Evolutionary conservation across 225 moss, liverwort and hornwort species (phyloP).

Genomic region (Sphagnum tenellum): DNA sequence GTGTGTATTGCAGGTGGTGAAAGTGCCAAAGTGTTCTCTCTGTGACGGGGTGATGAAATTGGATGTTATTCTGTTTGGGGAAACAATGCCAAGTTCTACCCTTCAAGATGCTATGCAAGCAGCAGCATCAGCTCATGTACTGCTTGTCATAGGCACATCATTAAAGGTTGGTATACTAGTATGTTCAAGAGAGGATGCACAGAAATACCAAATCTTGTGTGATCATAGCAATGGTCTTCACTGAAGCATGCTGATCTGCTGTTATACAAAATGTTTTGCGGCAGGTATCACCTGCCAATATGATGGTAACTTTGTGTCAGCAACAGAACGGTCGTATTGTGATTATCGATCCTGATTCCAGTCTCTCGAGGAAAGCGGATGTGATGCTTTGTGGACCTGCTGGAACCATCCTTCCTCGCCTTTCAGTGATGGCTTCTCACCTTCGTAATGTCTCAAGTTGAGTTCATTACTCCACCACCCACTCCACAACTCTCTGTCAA

Average conservation of each 20-base stretch:
- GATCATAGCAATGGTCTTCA: no score
- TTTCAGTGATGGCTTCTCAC: constrained; percentile 21
- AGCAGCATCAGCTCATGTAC: constrained; percentile 28
- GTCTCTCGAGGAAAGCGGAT: constrained; percentile 15
- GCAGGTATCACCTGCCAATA: constrained; percentile 39
- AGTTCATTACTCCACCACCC: neutral
- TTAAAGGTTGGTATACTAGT: constrained; percentile 14
- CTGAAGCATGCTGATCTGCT: no score
- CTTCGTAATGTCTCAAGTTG: constrained; percentile 8
- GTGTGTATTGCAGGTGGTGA: constrained; percentile 9
- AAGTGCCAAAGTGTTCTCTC: constrained; percentile 33
- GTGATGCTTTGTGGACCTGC: constrained; percentile 37
- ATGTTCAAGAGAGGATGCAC: no score
- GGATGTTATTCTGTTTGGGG: constrained; percentile 32
- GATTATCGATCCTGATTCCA: constrained; percentile 37
- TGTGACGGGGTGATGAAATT: constrained; percentile 35
- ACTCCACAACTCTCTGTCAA: neutral
- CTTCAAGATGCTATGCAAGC: constrained; percentile 29
- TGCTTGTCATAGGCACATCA: constrained; percentile 41
- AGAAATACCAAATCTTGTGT: no score
- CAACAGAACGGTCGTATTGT: constrained; percentile 26
- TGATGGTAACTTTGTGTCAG: constrained; percentile 29
- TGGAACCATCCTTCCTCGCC: constrained; percentile 28
- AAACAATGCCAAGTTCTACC: constrained; percentile 18
- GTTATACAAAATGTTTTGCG: neutral